These are phyloP conservation scores for Ustilago loliicola DNA, from an alignment of 1,284 basidiomycete species.

Conservation along the genomic window DNA sequence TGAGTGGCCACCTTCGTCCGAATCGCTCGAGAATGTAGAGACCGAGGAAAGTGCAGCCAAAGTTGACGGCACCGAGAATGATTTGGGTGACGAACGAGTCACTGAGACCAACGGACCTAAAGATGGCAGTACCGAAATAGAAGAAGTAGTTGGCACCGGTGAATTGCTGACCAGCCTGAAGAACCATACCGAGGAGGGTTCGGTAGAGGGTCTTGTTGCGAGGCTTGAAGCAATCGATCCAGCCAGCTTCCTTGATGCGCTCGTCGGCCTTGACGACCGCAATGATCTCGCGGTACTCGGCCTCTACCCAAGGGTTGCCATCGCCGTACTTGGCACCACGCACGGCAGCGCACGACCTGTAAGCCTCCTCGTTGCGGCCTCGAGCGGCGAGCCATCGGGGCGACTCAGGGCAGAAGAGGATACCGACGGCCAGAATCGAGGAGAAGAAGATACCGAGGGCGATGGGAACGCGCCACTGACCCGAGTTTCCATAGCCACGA, in stretches of 20 bases:
- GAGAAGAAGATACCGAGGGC: conserved; percentile 81
- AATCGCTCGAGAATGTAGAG: conserved; percentile 76
- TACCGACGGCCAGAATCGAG: conserved; percentile 77
- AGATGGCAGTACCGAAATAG: conserved; percentile 76
- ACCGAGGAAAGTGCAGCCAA: conserved; percentile 75
- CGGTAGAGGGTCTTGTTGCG: conserved; percentile 66
- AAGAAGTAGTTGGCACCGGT: conserved; percentile 76
- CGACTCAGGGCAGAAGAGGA: conserved; percentile 82
- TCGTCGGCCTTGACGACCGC: conserved; percentile 54
- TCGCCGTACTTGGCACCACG: conserved; percentile 74
- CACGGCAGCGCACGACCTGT: conserved; percentile 74
- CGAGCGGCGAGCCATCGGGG: conserved; percentile 78
- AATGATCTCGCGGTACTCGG: conserved; percentile 66
- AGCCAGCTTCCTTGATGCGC: conserved; percentile 39
- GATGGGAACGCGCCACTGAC: conserved; percentile 79
- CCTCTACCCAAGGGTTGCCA: conserved; percentile 61
- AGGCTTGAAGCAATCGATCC: conserved; percentile 66
- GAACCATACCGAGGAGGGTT: conserved; percentile 74
- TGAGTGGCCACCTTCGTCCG: conserved; percentile 75
- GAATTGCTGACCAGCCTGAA: conserved; percentile 82
- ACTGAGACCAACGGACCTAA: conserved; percentile 77
- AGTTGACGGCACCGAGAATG: conserved; percentile 76
- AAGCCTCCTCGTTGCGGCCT: conserved; percentile 75
- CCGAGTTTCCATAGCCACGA: conserved; percentile 58
- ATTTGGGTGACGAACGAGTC: conserved; percentile 77